These are phyloP conservation scores for Colletotrichum eremochloae DNA, from an alignment of 2,329 filamentous ascomycete species.

Conservation along the genomic window DNA sequence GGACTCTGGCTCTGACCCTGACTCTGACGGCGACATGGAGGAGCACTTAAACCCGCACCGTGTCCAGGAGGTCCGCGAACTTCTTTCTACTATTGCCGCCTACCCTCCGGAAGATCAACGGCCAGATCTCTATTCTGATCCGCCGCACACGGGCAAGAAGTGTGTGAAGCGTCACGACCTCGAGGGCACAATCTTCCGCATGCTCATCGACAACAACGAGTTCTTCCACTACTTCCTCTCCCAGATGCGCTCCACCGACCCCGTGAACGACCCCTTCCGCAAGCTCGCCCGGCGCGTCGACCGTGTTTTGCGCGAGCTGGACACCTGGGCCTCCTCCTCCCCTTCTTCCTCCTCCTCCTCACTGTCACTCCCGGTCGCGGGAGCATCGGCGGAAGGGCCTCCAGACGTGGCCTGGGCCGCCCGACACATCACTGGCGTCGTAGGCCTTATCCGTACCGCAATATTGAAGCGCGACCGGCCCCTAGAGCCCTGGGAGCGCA, in stretches of 20 bases:
- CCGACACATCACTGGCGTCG: slow-evolving; percentile 59
- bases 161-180: slow-evolving; percentile 61
- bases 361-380: not conserved
- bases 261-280: slow-evolving; percentile 61
- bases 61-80: slow-evolving; percentile 63
- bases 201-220: slow-evolving; percentile 66
- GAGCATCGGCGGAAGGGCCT: slow-evolving; percentile 48
- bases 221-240: slow-evolving; percentile 67
- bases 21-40: not conserved
- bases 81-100: slow-evolving; percentile 59
- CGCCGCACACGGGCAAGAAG: slow-evolving; percentile 46
- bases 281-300: slow-evolving; percentile 62
- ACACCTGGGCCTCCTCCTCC: slow-evolving; percentile 48
- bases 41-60: slow-evolving; percentile 52
- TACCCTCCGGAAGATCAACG: slow-evolving; percentile 59
- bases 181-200: slow-evolving; percentile 64
- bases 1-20: slow-evolving; percentile 11
- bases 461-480: slow-evolving; percentile 56
- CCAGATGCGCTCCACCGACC: slow-evolving; percentile 59
- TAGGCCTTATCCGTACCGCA: slow-evolving; percentile 58
- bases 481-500: slow-evolving; percentile 54
- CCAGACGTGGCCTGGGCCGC: slow-evolving; percentile 64
- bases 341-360: slow-evolving; percentile 24
- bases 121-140: slow-evolving; percentile 59
- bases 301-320: slow-evolving; percentile 60